Base-by-base conservation (phyloP, 176 grass and related monocot species). In the Avena sativa region DNA sequence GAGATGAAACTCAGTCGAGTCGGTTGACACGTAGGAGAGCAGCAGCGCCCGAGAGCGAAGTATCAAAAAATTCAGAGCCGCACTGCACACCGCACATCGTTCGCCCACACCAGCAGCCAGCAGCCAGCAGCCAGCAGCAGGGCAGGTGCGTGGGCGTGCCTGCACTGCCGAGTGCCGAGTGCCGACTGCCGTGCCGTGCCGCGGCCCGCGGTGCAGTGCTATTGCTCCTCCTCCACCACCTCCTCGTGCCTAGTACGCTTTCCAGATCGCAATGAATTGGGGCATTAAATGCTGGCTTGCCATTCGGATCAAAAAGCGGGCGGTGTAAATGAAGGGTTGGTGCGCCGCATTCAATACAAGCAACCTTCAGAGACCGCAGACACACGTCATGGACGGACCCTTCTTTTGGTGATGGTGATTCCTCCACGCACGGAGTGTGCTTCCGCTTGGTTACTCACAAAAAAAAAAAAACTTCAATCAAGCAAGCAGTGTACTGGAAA, bases 281-380 rank as follows among this genome's bases (percentile, higher is more conserved):
- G 25, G 5, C 61, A 0, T 0, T 28, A 9, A 48, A 48, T 48
- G 46, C 46, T 10, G 46, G 46, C 46, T 48, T 60, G 28, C 59
- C 79, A 63, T 16, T 88, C 78, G 32, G 44, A 44, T 76, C 79
- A 58, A 83, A 34, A 83, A 53, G 73, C 11, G 21, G 72, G 16
- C 59, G 16, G 25, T 8, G 68, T 62, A 76, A 83, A 86, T 86
- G 84, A 71, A 65, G 60, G 60, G 72, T 86, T 83, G 80, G 76
- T 94, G 76, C 8, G 44, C 49, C 63, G 40, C 83, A 92, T 92
- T 92, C 30, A 94, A 89, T 90, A 87, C 79, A 77, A 79, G 81
- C 84, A 90, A 83, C 90, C 87, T 92, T 94, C 84, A 76, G 79
- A 44, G 23, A 71, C 79, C 81, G 89, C 58, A 74, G 80, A 81